Conservation (phyloP, 495 filamentous ascomycete genomes). For the Lophiotrema nucula region DNA sequence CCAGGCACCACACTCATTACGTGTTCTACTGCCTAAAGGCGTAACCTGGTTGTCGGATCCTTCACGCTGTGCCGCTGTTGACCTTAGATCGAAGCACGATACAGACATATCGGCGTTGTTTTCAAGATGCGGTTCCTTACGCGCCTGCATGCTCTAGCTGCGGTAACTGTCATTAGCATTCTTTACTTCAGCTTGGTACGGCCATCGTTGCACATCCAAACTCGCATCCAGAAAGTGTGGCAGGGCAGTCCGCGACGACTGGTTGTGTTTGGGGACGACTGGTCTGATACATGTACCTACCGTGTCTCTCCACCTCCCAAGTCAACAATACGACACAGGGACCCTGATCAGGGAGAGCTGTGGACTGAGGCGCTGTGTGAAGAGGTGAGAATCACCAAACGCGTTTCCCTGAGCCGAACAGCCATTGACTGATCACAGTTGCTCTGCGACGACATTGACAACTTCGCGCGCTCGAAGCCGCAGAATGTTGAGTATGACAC, state of each 20-base stretch:
- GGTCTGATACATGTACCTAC: slow-evolving; percentile 30
- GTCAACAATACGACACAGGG: slow-evolving; percentile 9
- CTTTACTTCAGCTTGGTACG: slow-evolving; percentile 24
- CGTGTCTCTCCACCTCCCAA: slow-evolving; percentile 28
- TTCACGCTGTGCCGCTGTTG: no score
- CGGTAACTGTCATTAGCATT: slow-evolving; percentile 1
- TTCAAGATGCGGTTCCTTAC: slow-evolving; percentile 27
- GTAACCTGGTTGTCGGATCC: no score
- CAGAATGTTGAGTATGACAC: slow-evolving; percentile 4
- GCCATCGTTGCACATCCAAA: slow-evolving; percentile 16
- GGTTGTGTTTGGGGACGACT: slow-evolving; percentile 32
- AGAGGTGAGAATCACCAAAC: slow-evolving; percentile 14
- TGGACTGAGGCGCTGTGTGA: slow-evolving; percentile 28
- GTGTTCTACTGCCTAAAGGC: no score
- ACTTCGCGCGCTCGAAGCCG: slow-evolving; percentile 25
- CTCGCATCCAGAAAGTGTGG: slow-evolving; percentile 26
- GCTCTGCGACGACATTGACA: slow-evolving; percentile 26
- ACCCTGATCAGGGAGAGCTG: slow-evolving; percentile 22
- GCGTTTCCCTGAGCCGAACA: not conserved
- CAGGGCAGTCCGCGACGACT: slow-evolving; percentile 19
- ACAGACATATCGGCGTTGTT: no score
- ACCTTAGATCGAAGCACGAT: no score
- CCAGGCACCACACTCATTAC: no score
- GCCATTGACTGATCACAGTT: slow-evolving; percentile 14
- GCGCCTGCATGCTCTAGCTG: slow-evolving; percentile 10